Conservation (phyloP, 257 asterid genomes). For the Jaltomata sinuosa region DNA sequence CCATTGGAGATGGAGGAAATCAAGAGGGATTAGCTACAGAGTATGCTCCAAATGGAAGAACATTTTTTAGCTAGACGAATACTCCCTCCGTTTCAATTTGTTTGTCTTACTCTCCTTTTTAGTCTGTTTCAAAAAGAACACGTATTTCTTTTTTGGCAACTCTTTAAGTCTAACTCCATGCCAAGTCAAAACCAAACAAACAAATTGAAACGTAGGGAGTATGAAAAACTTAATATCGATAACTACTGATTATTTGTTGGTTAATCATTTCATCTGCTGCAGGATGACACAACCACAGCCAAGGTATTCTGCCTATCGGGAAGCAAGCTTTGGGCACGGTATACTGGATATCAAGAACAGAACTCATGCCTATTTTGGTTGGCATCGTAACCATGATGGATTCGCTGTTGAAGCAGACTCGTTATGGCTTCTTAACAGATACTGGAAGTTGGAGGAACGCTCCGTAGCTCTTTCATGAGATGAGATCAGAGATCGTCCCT, state of each 20-base stretch:
- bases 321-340: constrained; percentile 59
- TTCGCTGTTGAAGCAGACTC: constrained; percentile 38
- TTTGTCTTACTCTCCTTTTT: too few relatives aligned
- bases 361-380: constrained; percentile 41
- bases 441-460: constrained; percentile 23
- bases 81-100: too few relatives aligned
- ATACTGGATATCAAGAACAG: constrained; percentile 45
- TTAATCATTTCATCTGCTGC: background rate
- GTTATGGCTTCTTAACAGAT: constrained; percentile 34
- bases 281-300: constrained; percentile 66
- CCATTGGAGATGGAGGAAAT: constrained; percentile 75
- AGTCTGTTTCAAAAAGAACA: too few relatives aligned
- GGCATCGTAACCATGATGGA: constrained; percentile 55
- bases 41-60: constrained; percentile 14
- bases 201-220: too few relatives aligned
- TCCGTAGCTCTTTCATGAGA: constrained; percentile 1
- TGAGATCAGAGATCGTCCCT: background rate
- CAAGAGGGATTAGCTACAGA: constrained; percentile 52
- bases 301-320: constrained; percentile 46
- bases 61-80: background rate
- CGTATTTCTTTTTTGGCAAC: too few relatives aligned
- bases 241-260: background rate
- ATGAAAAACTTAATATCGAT: background rate
- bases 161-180: too few relatives aligned
- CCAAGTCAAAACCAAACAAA: too few relatives aligned